A percentile compares a stretch with the other conserved stretches of the same genome.
phyloP scores from a whole-genome alignment of 257 asterid species.

The Solanum clarkiae region DNA sequence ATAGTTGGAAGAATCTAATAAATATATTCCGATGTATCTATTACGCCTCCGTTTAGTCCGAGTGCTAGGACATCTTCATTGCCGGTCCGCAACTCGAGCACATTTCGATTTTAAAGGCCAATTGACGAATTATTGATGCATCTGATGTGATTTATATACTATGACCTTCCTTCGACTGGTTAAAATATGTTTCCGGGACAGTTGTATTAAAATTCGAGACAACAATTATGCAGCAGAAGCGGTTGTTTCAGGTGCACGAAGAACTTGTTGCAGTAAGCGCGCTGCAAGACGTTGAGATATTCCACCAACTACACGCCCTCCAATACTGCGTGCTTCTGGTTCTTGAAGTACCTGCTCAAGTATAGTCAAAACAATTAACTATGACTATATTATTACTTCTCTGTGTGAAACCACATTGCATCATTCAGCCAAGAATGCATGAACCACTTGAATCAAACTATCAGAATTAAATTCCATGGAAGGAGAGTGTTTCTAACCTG shows the following conservation, averaged over 20 bases:
- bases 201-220: background rate
- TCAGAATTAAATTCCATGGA: background rate
- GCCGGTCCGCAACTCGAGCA: background rate
- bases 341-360: conserved; percentile 74
- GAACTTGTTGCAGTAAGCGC: conserved; percentile 91
- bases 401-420: background rate
- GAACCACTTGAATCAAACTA: background rate
- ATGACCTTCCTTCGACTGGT: background rate
- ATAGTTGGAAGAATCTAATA: too few species aligned
- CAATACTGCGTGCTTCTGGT: conserved; percentile 78
- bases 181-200: background rate
- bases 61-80: background rate
- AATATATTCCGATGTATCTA: background rate
- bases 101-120: background rate
- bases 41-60: background rate
- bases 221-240: conserved; percentile 14
- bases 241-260: conserved; percentile 56
- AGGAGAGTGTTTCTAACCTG: conserved; percentile 41
- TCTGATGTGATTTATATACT: background rate
- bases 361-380: background rate
- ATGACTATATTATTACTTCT: background rate
- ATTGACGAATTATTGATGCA: background rate
- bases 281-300: conserved; percentile 93
- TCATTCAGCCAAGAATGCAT: background rate
- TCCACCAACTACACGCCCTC: conserved; percentile 94